Percentiles rank a stretch among this genome's conserved stretches.
Conservation (phyloP, 2,329 filamentous ascomycete genomes). For the Sphaerulina vaccinii region DNA sequence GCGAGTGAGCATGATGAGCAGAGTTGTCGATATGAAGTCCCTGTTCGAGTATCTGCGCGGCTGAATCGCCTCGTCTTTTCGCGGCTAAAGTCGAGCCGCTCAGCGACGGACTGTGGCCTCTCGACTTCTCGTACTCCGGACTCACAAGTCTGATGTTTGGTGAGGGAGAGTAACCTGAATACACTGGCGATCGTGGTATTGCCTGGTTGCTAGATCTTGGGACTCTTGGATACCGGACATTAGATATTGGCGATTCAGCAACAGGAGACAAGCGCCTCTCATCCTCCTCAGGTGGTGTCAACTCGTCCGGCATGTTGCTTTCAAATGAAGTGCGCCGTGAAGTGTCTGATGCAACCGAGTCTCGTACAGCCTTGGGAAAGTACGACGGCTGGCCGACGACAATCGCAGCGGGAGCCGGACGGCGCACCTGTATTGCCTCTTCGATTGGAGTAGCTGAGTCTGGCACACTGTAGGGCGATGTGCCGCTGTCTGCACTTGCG, state of each 20-base stretch:
- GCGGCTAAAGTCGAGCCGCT: constrained; percentile 38
- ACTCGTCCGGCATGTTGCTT: constrained; percentile 45
- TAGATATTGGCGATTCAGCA: constrained; percentile 45
- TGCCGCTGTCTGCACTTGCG: constrained; percentile 31
- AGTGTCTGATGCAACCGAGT: constrained; percentile 26
- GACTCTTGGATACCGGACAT: constrained; percentile 49
- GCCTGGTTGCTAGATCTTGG: constrained; percentile 49
- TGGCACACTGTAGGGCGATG: constrained; percentile 27
- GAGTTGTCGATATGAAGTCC: constrained; percentile 35
- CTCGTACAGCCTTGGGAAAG: constrained; percentile 27
- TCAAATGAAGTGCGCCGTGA: constrained; percentile 48
- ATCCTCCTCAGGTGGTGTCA: constrained; percentile 47
- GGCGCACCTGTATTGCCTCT: constrained; percentile 27
- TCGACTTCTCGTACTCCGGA: constrained; percentile 17
- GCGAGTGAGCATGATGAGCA: constrained; percentile 14
- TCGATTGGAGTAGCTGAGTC: constrained; percentile 27
- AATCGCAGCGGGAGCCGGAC: constrained; percentile 25
- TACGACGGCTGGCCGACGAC: constrained; percentile 27
- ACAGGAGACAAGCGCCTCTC: constrained; percentile 45
- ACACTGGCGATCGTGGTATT: constrained; percentile 40
- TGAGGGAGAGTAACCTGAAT: constrained; percentile 3
- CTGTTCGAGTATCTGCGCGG: constrained; percentile 39
- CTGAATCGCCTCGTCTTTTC: constrained; percentile 38
- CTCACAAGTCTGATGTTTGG: background rate
- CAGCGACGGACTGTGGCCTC: constrained; percentile 20